Evolutionary conservation across 257 asterid genomes (phyloP).

Genomic region (Leptodermis oblonga): DNA sequence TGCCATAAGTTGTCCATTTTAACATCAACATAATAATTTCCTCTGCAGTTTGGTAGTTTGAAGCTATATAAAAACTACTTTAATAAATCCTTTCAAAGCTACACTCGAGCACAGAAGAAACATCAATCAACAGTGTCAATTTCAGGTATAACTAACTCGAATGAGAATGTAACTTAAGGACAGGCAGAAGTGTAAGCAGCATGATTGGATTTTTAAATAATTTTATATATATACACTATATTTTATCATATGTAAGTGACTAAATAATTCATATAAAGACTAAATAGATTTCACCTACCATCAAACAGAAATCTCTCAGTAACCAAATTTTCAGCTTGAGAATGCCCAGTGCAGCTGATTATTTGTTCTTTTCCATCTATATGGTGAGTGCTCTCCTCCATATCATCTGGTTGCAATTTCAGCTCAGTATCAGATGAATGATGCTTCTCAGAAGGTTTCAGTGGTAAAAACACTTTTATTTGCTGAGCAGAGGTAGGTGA

Average conservation of each 20-base stretch:
- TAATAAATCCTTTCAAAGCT: background rate
- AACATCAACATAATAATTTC: background rate
- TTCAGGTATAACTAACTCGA: background rate
- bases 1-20: background rate
- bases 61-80: background rate
- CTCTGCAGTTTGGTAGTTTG: background rate
- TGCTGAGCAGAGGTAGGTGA: constrained; percentile 28
- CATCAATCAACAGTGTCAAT: background rate
- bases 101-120: background rate
- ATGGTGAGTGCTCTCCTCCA: constrained; percentile 24
- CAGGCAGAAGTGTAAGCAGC: background rate
- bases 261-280: background rate
- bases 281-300: constrained; percentile 26
- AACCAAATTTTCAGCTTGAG: constrained; percentile 30
- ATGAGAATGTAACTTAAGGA: background rate
- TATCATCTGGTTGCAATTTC: constrained; percentile 27
- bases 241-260: background rate
- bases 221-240: background rate
- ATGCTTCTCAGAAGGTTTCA: constrained; percentile 28
- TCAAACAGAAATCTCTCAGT: constrained; percentile 18
- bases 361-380: constrained; percentile 30
- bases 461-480: constrained; percentile 27
- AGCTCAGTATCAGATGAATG: constrained; percentile 16
- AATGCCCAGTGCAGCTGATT: constrained; percentile 22
- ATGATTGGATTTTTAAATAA: background rate